Percentiles rank a stretch among this genome's conserved stretches.
These are phyloP conservation scores for Pyrus communis DNA, from an alignment of 306 rosid genomes.

Conservation along the genomic window DNA sequence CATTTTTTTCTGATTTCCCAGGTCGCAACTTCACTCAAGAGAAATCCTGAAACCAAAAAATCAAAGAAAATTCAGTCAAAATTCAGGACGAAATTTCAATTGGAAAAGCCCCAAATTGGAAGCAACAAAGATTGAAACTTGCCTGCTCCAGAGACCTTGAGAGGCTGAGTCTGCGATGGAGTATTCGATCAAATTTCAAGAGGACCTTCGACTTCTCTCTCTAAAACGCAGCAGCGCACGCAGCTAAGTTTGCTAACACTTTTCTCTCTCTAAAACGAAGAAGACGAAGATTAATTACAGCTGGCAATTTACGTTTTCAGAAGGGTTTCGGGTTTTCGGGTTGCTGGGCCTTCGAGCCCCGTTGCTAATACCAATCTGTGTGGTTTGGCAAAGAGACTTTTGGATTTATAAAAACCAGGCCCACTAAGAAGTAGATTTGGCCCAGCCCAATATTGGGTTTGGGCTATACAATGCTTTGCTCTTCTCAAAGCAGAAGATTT, in stretches of 20 bases:
- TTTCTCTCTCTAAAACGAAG: background rate
- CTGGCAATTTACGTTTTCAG: background rate
- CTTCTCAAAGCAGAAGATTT: no score
- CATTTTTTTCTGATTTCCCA: constrained; percentile 32
- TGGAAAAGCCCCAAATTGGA: background rate
- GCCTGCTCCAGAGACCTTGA: background rate
- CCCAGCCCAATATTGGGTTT: no score
- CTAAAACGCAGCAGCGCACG: background rate
- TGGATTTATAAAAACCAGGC: background rate
- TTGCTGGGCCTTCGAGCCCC: background rate
- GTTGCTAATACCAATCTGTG: background rate
- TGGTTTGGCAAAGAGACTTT: background rate
- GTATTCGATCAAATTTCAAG: constrained; percentile 3
- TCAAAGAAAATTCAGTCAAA: background rate
- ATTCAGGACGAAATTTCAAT: background rate
- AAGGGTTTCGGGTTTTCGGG: background rate
- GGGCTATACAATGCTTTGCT: no score
- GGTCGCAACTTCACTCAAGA: constrained; percentile 10
- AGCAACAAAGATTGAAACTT: background rate
- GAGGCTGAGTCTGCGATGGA: background rate
- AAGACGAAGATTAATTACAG: background rate
- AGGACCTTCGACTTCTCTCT: background rate
- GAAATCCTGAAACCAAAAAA: constrained; percentile 17
- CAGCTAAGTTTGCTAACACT: background rate
- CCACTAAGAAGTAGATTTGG: background rate